These are phyloP conservation scores for Aureobasidium melanogenum DNA, from an alignment of 2,329 filamentous ascomycete species.

Conservation along the genomic window DNA sequence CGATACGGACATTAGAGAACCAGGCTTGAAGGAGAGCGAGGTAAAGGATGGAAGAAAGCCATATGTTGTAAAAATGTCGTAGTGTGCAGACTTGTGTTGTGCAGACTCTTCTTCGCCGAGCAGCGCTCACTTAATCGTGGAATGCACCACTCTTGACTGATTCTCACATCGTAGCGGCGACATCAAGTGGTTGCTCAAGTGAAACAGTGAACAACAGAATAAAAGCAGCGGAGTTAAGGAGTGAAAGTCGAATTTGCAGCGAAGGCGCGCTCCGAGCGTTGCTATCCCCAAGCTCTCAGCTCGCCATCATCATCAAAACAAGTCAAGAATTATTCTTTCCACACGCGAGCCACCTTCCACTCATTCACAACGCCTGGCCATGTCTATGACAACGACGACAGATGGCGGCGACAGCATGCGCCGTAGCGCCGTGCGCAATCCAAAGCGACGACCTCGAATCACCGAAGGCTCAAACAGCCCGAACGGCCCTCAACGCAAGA, in stretches of 20 bases:
- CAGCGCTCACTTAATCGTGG: not conserved
- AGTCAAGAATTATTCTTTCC: not conserved
- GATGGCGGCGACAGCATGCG: conserved; percentile 18
- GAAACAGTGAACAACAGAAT: not conserved
- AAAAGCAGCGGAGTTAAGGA: not conserved
- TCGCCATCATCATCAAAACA: conserved; percentile 9
- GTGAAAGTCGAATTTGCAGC: not conserved
- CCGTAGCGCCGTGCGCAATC: conserved; percentile 33
- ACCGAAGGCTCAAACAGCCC: conserved; percentile 26
- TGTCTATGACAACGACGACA: conserved; percentile 8
- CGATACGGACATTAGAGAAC: not conserved
- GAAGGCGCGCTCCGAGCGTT: not conserved
- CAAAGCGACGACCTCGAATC: conserved; percentile 37
- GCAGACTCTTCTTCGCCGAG: not conserved
- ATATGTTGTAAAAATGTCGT: not conserved
- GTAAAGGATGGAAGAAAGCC: not conserved
- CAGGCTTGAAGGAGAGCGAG: not conserved
- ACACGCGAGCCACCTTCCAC: not conserved
- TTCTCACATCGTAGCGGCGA: not conserved
- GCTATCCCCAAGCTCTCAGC: not conserved
- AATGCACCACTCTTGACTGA: not conserved
- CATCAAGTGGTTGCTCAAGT: not conserved
- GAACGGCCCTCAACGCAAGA: conserved; percentile 32
- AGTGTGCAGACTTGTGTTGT: too few species aligned
- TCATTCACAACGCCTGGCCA: not conserved